These are phyloP conservation scores for Pisolithus orientalis DNA, from an alignment of 768 basidiomycete genomes.

Conservation along the genomic window DNA sequence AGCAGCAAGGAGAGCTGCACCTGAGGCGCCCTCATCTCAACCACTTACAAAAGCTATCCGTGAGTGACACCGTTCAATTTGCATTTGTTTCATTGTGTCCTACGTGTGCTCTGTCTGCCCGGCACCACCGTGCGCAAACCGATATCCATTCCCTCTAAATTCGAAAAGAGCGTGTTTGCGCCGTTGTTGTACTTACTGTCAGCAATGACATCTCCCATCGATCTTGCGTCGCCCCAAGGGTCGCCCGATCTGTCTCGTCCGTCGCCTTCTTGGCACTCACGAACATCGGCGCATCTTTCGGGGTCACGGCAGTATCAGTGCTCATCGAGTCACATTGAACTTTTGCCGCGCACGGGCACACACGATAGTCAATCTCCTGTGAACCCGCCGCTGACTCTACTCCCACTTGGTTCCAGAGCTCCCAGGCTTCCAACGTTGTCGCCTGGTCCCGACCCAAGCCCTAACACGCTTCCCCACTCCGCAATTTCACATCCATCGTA, in stretches of 20 bases:
- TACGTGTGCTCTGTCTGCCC: slow-evolving; percentile 22
- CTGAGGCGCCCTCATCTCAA: slow-evolving; percentile 13
- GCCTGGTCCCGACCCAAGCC: slow-evolving; percentile 28
- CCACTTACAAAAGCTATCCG: slow-evolving; percentile 11
- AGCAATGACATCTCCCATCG: slow-evolving; percentile 3
- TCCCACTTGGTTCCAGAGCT: slow-evolving; percentile 44
- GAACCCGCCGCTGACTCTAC: slow-evolving; percentile 40
- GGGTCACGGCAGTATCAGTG: slow-evolving; percentile 16
- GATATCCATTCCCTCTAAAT: slow-evolving; percentile 21
- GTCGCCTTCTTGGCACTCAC: slow-evolving; percentile 20
- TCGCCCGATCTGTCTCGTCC: slow-evolving; percentile 30
- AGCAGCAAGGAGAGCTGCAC: slow-evolving; percentile 17
- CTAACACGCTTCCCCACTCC: slow-evolving; percentile 24
- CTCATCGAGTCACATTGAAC: slow-evolving; percentile 17
- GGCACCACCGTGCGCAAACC: slow-evolving; percentile 16
- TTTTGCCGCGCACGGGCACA: slow-evolving; percentile 16
- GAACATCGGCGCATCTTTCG: slow-evolving; percentile 24
- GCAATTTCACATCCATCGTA: slow-evolving; percentile 45
- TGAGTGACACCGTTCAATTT: slow-evolving; percentile 24
- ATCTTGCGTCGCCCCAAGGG: slow-evolving; percentile 16
- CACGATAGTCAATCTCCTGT: slow-evolving; percentile 22
- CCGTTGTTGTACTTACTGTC: slow-evolving; percentile 7
- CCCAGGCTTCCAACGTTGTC: slow-evolving; percentile 49
- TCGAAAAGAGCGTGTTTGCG: slow-evolving; percentile 17
- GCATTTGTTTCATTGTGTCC: slow-evolving; percentile 23